Percentiles rank a stretch among this genome's conserved stretches.
phyloP scores from a whole-genome alignment of 1,284 basidiomycete species.

The Sanghuangporus weigelae region DNA sequence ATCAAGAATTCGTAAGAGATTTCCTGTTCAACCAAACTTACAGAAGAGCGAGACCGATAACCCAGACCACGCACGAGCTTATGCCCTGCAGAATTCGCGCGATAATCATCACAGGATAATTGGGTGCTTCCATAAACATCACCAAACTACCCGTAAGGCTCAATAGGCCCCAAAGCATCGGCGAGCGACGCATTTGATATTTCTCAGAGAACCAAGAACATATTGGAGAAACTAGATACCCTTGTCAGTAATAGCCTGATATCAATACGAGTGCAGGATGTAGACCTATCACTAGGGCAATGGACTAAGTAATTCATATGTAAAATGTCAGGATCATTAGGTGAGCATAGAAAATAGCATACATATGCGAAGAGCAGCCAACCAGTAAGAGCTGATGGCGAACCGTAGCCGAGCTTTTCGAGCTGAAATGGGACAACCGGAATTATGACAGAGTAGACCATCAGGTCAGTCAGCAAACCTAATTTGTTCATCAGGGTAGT shows the following conservation, averaged over 20 bases:
- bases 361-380: constrained; percentile 66
- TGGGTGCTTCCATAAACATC: constrained; percentile 72
- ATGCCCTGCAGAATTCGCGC: constrained; percentile 70
- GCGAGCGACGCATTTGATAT: constrained; percentile 47
- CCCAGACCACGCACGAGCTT: constrained; percentile 72
- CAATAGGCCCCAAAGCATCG: constrained; percentile 55
- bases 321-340: background rate
- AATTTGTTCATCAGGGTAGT: background rate
- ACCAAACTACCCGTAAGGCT: constrained; percentile 56
- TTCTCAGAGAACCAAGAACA: constrained; percentile 65
- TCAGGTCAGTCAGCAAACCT: constrained; percentile 61
- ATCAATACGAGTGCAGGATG: constrained; percentile 35
- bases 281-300: constrained; percentile 12
- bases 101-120: constrained; percentile 66
- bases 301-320: constrained; percentile 4
- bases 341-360: constrained; percentile 22
- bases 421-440: constrained; percentile 76
- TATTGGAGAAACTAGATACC: constrained; percentile 54
- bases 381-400: constrained; percentile 55
- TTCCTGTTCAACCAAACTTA: constrained; percentile 29
- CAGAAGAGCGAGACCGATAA: constrained; percentile 69
- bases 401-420: constrained; percentile 45
- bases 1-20: background rate
- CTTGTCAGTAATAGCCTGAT: background rate
- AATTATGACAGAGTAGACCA: constrained; percentile 66